Evolutionary conservation across 2,329 filamentous ascomycete species (phyloP), one percentile per base, ranked within the genome.

Genomic region (Ophiostoma ips): DNA sequence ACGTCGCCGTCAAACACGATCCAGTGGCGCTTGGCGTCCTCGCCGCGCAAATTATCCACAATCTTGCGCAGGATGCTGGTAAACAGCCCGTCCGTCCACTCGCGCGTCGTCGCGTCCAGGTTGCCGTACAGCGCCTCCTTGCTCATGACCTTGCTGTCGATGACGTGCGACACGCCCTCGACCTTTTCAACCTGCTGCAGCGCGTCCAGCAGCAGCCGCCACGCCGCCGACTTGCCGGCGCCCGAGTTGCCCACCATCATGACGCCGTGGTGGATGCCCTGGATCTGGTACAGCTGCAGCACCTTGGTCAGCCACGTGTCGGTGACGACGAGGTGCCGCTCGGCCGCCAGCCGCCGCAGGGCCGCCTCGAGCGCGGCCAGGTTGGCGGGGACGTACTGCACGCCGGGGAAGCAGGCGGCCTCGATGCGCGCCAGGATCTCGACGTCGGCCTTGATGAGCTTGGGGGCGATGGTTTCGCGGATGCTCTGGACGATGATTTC

Each of bases 171-270:
- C 43, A 98, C 87, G 31, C 94, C 92, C 65, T 99, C 94, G 7
- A 94, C 75, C 21, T 83, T 83, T 64, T 98, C 92, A 13, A 94
- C 86, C 59, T 84, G 81, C 60, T 96, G 90, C 52, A 98, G 69
- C 15, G 94, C 92, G 60, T 94, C 85, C 18, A 98, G 76, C 48
- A 99, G 73, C 38, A 94, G 80, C 61, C 86, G 88, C 92, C 94
- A 99, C 5, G 92, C 86, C 2, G 85, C 81, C 37, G 92, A 95
- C 69, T 99, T 99, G 62, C 94, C 94, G 43, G 90, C 84, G n/a
- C 94, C 92, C 30, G 94, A 95, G 61, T 87, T 88, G 55, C 92
- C 92, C 10, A 99, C 92, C 92, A 98, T 96, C 94, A 99, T 99
- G 28, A 99, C 92, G 83, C 92, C 92, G 59, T 99, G 92, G 61